Evolutionary conservation across 345 rosid species (phyloP).

Genomic region (Eutrema yunnanense): DNA sequence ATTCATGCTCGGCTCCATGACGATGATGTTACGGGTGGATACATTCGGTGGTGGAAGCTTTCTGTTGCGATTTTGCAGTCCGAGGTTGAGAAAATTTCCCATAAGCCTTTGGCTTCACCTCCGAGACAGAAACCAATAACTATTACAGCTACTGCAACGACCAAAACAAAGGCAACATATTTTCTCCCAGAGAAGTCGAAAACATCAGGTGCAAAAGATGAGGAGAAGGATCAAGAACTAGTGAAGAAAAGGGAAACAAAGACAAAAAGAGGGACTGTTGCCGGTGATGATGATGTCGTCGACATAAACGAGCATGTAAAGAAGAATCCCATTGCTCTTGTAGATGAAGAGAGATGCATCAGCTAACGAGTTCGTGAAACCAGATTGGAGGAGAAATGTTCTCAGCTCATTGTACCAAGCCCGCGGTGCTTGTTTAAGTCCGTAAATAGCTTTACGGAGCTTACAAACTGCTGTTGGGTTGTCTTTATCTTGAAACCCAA

Average conservation of each 20-base stretch:
- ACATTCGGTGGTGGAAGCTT: conserved; percentile 30
- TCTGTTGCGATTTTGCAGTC: conserved; percentile 12
- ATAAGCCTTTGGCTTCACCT: neutral
- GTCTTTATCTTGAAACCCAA: neutral
- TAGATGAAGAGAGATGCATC: no score
- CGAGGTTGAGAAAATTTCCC: conserved; percentile 6
- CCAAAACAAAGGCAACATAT: neutral
- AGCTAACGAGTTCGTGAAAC: no score
- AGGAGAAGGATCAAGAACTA: conserved; percentile 7
- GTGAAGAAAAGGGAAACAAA: neutral
- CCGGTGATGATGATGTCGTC: no score
- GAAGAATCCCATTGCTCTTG: no score
- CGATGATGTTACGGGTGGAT: conserved; percentile 27
- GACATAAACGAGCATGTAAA: no score
- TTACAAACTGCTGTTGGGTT: no score
- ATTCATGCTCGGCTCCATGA: conserved; percentile 25
- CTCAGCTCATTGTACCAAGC: no score
- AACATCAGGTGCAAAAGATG: neutral
- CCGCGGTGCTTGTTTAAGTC: no score
- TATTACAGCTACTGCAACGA: neutral
- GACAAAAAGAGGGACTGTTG: no score
- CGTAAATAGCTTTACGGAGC: no score
- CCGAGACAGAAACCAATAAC: neutral
- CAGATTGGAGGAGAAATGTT: no score
- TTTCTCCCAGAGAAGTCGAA: neutral